These are phyloP conservation scores for Poa pratensis DNA, from an alignment of 176 grass and related monocot genomes.

Conservation along the genomic window DNA sequence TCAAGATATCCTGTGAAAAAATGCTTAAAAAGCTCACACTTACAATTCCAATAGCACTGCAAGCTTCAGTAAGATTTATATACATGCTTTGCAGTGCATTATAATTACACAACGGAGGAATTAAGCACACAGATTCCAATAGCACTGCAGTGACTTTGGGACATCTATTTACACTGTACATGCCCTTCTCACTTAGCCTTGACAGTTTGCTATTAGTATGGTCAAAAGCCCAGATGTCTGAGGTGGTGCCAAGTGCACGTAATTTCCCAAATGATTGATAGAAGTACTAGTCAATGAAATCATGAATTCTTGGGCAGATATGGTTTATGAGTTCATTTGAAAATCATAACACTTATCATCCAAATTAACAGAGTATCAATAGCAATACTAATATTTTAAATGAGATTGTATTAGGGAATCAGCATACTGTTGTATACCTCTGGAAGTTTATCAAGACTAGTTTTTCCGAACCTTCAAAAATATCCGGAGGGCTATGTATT, in stretches of 20 bases:
- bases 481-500: background rate
- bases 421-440: background rate
- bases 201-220: background rate
- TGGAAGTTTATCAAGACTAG: conserved; percentile 35
- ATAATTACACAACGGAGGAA: background rate
- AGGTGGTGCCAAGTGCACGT: background rate
- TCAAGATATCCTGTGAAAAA: conserved; percentile 22
- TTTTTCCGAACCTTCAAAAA: background rate
- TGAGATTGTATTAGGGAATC: background rate
- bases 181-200: background rate
- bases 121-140: background rate
- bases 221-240: background rate
- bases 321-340: background rate
- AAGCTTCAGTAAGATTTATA: conserved; percentile 10
- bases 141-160: no score
- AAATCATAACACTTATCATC: background rate
- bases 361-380: background rate
- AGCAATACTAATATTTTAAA: background rate
- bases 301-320: background rate
- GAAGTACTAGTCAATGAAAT: background rate
- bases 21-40: background rate
- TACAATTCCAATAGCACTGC: background rate
- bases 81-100: background rate
- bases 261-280: background rate
- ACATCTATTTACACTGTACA: background rate